These are phyloP conservation scores for Phalaenopsis aphrodite DNA, from an alignment of 106 monocot genomes.

Conservation along the genomic window DNA sequence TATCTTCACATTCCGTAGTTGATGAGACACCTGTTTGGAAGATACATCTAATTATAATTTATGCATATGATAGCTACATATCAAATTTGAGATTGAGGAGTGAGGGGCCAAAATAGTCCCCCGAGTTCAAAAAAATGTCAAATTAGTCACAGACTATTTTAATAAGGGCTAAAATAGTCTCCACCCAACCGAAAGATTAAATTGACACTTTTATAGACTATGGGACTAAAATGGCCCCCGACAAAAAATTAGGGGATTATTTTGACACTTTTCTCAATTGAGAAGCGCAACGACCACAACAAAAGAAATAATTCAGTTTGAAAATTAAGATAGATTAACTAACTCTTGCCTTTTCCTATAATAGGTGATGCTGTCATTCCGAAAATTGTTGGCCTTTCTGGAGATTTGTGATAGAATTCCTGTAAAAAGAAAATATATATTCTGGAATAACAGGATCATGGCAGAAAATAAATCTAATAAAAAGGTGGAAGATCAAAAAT, in stretches of 20 bases:
- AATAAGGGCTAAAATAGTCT: too few species aligned
- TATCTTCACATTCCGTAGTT: slow-evolving; percentile 50
- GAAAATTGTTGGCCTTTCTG: slow-evolving; percentile 54
- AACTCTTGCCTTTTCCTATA: slow-evolving; percentile 61
- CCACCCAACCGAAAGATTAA: too few species aligned
- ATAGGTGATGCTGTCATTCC: slow-evolving; percentile 91
- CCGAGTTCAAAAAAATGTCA: too few species aligned
- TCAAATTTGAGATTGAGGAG: neutral
- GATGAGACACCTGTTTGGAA: slow-evolving; percentile 59
- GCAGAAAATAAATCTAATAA: neutral
- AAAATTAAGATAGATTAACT: neutral
- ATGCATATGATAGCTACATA: neutral
- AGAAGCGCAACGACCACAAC: neutral
- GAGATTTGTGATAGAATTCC: slow-evolving; percentile 77
- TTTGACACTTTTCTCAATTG: too few species aligned
- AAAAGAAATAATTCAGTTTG: neutral
- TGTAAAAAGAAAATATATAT: slow-evolving; percentile 17
- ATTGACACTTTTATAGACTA: too few species aligned
- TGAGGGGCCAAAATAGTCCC: too few species aligned
- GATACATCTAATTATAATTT: neutral
- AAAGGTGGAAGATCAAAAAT: too few species aligned
- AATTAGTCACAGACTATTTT: too few species aligned
- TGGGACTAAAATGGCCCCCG: too few species aligned
- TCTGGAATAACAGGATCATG: neutral
- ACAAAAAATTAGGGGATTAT: too few species aligned